Base-by-base conservation (phyloP, 2,329 filamentous ascomycete species). In the Microcyclospora tardicrescens region DNA sequence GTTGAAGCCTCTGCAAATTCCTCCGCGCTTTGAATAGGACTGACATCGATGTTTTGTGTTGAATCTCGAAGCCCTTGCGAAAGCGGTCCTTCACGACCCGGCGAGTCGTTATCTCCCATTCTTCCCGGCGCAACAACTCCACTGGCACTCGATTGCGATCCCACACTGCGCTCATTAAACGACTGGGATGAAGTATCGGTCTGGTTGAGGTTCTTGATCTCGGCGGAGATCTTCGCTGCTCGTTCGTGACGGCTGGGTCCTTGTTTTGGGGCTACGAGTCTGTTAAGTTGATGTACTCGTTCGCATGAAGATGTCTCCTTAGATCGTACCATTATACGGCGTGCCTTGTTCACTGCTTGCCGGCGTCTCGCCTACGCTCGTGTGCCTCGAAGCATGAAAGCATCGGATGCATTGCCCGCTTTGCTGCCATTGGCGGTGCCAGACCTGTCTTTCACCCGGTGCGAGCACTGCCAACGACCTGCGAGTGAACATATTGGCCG, bases 181-280 rank as follows among this genome's bases (percentile, higher is more conserved):
- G 19, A 4, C 8, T 24, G 19, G n/a, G n/a, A n/a, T 24, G 19
- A 8, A 8, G 19, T 8, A 24, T 24, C 19, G 19, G 19, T 8
- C 19, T 46, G 44, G 32, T 46, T 43, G 19, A 55, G 41, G 35
- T 48, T 43, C 27, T 45, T 43, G 16, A 53, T 44, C 45, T 55
- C 51, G 28, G 52, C 46, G 4, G 45, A 49, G 32, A 53, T 42
- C 36, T 47, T 47, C 11, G 49, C 49, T 31, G 51, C 44, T 28
- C 52, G 51, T 32, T 53, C 48, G 32, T 53, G 48, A 28, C 51
- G 47, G 29, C 39, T 41, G 15, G 49, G 43, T 28, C 43, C 46
- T 34, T 43, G 39, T 27, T 46, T 40, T 2, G 49, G 49, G 12
- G 47, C 42, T 50, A 31, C 36, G 37, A 12, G 39, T 34, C 33